These are phyloP conservation scores for Cyanidium caldarium DNA, from an alignment of 23 red algal genomes.

Conservation along the genomic window DNA sequence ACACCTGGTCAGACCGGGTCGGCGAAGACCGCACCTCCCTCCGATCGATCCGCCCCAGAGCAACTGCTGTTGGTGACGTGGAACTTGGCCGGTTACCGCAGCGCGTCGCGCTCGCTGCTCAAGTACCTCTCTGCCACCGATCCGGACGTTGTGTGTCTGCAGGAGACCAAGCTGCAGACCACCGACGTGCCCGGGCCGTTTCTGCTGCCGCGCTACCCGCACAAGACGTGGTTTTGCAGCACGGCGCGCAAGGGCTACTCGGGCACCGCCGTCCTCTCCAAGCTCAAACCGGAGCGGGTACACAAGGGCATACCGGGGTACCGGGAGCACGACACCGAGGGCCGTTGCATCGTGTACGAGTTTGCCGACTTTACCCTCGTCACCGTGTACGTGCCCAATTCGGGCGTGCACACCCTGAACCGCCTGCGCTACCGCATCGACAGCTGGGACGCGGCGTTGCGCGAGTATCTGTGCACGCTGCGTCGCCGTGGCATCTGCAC, in stretches of 20 bases:
- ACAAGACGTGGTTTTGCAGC: conserved; percentile 11
- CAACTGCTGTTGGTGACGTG: conserved; percentile 5
- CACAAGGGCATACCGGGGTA: neutral
- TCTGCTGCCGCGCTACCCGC: neutral
- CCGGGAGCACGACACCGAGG: conserved; percentile 13
- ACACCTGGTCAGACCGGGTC: too few relatives aligned
- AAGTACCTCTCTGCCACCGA: neutral
- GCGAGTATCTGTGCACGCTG: neutral
- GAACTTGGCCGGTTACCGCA: conserved; percentile 16
- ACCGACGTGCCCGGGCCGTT: neutral
- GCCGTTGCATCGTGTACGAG: conserved; percentile 12
- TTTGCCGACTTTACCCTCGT: conserved; percentile 7
- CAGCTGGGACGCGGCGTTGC: neutral
- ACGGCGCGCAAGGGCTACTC: conserved; percentile 23
- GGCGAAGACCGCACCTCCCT: too few relatives aligned
- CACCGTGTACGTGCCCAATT: conserved; percentile 27
- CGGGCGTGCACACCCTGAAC: neutral
- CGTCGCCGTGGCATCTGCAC: neutral
- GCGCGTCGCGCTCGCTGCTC: neutral
- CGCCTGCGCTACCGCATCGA: neutral
- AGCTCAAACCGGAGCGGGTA: neutral
- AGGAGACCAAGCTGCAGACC: conserved; percentile 31
- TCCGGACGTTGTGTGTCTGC: conserved; percentile 18
- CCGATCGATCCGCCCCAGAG: too few relatives aligned
- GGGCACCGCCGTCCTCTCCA: conserved; percentile 15